These are phyloP conservation scores for Lipomyces mesembrius DNA, from an alignment of 805 yeast genomes.

Conservation along the genomic window DNA sequence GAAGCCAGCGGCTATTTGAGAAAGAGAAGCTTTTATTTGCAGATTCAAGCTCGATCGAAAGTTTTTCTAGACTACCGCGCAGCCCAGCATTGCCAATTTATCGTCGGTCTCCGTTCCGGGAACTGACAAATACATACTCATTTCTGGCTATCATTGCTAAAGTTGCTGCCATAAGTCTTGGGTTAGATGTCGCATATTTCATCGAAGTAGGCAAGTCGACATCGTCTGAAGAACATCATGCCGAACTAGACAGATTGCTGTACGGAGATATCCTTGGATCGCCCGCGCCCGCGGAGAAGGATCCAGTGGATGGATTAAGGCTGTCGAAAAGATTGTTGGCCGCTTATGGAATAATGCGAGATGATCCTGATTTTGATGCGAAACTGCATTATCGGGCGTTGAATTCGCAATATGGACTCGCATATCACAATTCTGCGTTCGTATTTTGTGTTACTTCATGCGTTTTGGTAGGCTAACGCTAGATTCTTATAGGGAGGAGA, in stretches of 20 bases:
- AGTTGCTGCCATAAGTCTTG: conserved; percentile 12
- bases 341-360: conserved; percentile 6
- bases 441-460: not conserved
- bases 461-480: not conserved
- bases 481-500: not conserved
- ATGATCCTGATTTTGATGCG: conserved; percentile 6
- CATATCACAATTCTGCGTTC: conserved; percentile 11
- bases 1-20: not conserved
- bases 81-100: not conserved
- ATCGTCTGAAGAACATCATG: conserved; percentile 7
- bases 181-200: conserved; percentile 14
- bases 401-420: conserved; percentile 17
- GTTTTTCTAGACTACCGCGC: not conserved
- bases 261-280: conserved; percentile 18
- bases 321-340: conserved; percentile 8
- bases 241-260: conserved; percentile 1
- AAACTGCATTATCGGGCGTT: conserved; percentile 7
- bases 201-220: conserved; percentile 11
- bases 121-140: conserved; percentile 1
- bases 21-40: not conserved
- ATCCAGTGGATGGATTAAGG: conserved; percentile 6
- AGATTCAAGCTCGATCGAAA: not conserved
- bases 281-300: conserved; percentile 6
- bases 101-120: not conserved
- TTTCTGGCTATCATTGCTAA: conserved; percentile 19